Percentiles rank a stretch among this genome's conserved stretches.
These are phyloP conservation scores for Eucalyptus decipiens DNA, from an alignment of 345 rosid genomes.

Conservation along the genomic window DNA sequence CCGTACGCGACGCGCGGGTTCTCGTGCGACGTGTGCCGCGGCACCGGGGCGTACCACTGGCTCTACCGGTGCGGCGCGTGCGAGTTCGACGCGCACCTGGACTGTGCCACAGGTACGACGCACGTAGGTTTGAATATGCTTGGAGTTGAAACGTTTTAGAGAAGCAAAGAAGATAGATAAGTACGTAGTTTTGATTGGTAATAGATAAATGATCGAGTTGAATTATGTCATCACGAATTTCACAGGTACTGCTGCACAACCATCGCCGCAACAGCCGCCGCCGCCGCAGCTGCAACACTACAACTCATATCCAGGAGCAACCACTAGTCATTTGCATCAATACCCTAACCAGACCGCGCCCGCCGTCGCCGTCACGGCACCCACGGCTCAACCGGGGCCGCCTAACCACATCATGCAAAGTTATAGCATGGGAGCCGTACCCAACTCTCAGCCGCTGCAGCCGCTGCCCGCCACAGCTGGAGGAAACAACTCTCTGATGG, in stretches of 20 bases:
- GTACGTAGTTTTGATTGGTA: background rate
- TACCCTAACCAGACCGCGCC: background rate
- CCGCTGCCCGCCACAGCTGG: background rate
- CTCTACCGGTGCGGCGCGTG: slow-evolving; percentile 39
- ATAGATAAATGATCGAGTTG: background rate
- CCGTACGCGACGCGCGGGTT: slow-evolving; percentile 38
- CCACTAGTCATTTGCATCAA: background rate
- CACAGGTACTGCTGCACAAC: background rate
- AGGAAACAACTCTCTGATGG: background rate
- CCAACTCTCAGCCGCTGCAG: background rate
- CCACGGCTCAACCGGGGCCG: background rate
- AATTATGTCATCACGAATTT: background rate
- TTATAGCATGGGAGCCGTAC: background rate
- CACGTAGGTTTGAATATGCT: background rate
- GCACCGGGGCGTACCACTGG: slow-evolving; percentile 43
- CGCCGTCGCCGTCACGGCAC: background rate
- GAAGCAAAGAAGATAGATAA: background rate
- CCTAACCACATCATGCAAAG: background rate
- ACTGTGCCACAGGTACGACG: slow-evolving; percentile 10
- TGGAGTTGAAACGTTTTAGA: background rate
- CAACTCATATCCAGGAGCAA: background rate
- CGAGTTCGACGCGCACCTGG: slow-evolving; percentile 49
- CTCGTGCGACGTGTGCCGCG: slow-evolving; percentile 39
- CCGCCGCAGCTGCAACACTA: background rate
- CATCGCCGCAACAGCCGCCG: background rate